Conservation (phyloP, 2,329 filamentous ascomycete genomes). For the Zelopaecilomyces penicillatus region DNA sequence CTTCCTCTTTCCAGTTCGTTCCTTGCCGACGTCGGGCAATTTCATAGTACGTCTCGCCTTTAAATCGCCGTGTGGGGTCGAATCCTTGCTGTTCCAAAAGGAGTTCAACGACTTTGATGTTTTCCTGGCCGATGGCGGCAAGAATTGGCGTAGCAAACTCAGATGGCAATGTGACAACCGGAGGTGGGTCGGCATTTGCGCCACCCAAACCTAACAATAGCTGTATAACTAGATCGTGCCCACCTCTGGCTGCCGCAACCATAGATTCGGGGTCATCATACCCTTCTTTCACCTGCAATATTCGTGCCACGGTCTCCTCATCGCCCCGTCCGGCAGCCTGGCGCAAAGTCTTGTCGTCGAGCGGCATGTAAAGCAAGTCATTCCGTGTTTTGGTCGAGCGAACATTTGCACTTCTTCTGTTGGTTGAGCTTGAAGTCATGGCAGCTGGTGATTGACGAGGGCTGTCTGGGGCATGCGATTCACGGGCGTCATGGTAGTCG, state of each 20-base stretch:
- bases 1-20: conserved; percentile 84
- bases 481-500: conserved; percentile 38
- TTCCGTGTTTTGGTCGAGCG: conserved; percentile 58
- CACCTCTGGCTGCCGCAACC: conserved; percentile 84
- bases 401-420: conserved; percentile 45
- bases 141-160: conserved; percentile 89
- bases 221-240: conserved; percentile 80
- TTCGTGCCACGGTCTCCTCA: conserved; percentile 51
- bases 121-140: conserved; percentile 82
- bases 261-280: conserved; percentile 75
- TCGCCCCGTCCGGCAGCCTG: conserved; percentile 54
- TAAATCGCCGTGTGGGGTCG: conserved; percentile 70
- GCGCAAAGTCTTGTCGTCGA: conserved; percentile 53
- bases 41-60: conserved; percentile 77
- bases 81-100: conserved; percentile 70
- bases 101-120: conserved; percentile 75
- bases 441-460: conserved; percentile 49
- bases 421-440: conserved; percentile 23
- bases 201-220: conserved; percentile 62
- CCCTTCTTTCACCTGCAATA: conserved; percentile 51
- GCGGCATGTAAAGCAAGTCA: conserved; percentile 53
- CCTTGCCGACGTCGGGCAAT: conserved; percentile 76
- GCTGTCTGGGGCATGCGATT: conserved; percentile 49
- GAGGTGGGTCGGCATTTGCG: conserved; percentile 59
- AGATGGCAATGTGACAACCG: conserved; percentile 48